Evolutionary conservation across 2,329 filamentous ascomycete genomes (phyloP).

Genomic region (Tolypocladium pustulatum): DNA sequence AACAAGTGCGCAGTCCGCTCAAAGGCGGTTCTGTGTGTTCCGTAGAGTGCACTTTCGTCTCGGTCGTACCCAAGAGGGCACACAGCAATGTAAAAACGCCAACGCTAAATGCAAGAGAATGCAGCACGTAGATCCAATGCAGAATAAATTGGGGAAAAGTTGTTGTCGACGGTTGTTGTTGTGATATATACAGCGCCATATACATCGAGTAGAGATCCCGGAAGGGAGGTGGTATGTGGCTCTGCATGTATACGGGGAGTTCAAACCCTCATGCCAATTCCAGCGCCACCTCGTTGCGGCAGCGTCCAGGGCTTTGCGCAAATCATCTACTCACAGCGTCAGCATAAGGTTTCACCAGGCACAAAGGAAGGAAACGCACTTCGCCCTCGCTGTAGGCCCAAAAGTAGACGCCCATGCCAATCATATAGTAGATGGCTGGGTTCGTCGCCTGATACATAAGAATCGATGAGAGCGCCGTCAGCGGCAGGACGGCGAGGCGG

Average conservation of each 20-base stretch:
- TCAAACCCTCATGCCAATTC: slow-evolving; percentile 7
- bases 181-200: background rate
- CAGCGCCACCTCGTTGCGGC: slow-evolving; percentile 38
- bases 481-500: slow-evolving; percentile 70
- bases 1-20: background rate
- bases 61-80: background rate
- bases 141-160: background rate
- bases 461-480: slow-evolving; percentile 62
- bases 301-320: slow-evolving; percentile 62
- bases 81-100: background rate
- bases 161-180: background rate
- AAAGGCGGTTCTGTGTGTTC: background rate
- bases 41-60: background rate
- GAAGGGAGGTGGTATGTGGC: background rate
- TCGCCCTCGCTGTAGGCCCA: slow-evolving; percentile 97
- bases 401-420: slow-evolving; percentile 81
- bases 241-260: background rate
- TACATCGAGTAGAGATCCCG: background rate
- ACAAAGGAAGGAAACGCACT: slow-evolving; percentile 42
- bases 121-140: background rate
- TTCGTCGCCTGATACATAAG: slow-evolving; percentile 91
- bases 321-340: slow-evolving; percentile 40
- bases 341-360: background rate
- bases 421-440: slow-evolving; percentile 79
- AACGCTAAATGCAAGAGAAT: background rate